Evolutionary conservation across 345 rosid genomes (phyloP), one percentile per base, ranked within the genome.

Genomic region (Physaria fendleri): DNA sequence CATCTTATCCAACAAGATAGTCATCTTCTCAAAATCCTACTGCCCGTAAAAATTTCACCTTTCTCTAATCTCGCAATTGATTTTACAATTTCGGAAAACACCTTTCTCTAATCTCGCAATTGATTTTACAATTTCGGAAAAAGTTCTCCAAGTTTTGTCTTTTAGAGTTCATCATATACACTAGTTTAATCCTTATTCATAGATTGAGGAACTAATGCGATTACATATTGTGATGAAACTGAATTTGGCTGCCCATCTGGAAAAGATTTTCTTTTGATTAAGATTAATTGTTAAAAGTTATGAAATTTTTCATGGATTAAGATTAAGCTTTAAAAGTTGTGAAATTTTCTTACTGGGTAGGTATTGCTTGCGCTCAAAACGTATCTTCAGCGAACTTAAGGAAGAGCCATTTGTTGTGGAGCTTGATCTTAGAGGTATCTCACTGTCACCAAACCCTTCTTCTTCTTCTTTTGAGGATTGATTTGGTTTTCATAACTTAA

Each of bases 11-110:
- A 78, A 87, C 82, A 80, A 76, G 82, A 88, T 88, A 45, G 90
- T 85, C 69, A 78, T 88, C 64, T 91, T 91, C 85, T 91, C 98
- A 76, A 91, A 91, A 41, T 91, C 98, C 8, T 91, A 88, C 66
- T 91, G 98, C 82, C 96, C 98, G 96, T 91, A 76, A 25, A 0
- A 0, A 34, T 8, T 57, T 44, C 37, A 13, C 54, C 27, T 47
- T 23, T 22, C 22, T 56, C 15, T 18, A 29, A 16, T 23, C 8
- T 30, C 27, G 16, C 25, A 14, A 12, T 43, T 39, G 20, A 21
- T 35, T 12, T 35, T 11, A 0, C 12, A 32, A 30, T 17, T 50
- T 32, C 16, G 15, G 24, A 10, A 6, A 15, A 0, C 3, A 5
- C 9, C 27, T 47, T 23, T 22, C 22, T 56, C 15, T 18, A 29